Base-by-base conservation (phyloP, 2,329 filamentous ascomycete species). In the Ophiostoma populinum region DNA sequence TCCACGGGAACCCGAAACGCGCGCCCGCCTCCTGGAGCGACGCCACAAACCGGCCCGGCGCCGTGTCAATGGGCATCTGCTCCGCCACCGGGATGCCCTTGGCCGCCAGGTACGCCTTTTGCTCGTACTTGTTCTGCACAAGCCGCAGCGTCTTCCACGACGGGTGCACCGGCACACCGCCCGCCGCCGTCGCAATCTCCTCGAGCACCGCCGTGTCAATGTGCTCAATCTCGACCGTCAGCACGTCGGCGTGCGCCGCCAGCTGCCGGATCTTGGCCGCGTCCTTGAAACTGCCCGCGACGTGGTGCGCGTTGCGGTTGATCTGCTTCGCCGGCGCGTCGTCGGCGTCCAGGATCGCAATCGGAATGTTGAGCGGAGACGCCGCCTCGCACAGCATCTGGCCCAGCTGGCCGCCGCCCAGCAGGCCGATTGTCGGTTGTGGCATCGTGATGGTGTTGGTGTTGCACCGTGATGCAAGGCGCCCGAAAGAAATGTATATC, bases 181-280 rank as follows among this genome's bases (percentile, higher is more conserved):
- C 43, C 55, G 62, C n/a, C 22, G 75, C 72, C 12, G 70, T 69
- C 5, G 70, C 72, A 38, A 94, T 73, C 50, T 92, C 80, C 55
- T 93, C 82, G 5, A 94, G 67, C 17, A 90, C 77, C 35, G 82
- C 65, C n/a, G 83, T 90, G 54, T 94, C 74, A 39, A 94, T 79
- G 56, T 94, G 87, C 62, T 95, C 87, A 43, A 93, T 94, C 56
- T 95, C 87, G 11, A 92, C 81, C 0, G 85, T 94, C 41, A 94
- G 62, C 12, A 92, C 71, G 51, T 92, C 81, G 47, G 75, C 83
- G 22, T 64, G 58, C 25, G 67, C 58, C 2, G 87, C 85, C n/a
- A 95, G 64, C 52, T 82, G 66, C 28, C 75, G 71, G 44, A 95
- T 85, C 44, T 80, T 77, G 22, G 70, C 69, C 0, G 76, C 62